phyloP scores from a whole-genome alignment of 164 flowering plant genomes.

The Pachysandra terminalis region DNA sequence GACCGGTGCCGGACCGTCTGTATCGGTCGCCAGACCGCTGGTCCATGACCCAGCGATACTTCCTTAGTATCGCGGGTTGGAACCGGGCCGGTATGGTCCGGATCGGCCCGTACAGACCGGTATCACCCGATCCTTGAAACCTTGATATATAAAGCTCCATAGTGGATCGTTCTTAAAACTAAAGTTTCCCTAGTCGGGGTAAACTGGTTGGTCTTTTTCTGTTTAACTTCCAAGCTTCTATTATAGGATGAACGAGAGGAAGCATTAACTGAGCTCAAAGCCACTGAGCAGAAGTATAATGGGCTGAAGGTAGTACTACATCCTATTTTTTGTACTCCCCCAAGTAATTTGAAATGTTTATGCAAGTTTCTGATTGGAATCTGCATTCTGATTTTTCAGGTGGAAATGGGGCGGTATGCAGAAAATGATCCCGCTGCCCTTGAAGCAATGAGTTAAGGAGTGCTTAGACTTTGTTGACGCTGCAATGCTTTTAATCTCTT shows the following conservation, averaged over 20 bases:
- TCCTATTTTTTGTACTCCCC: neutral
- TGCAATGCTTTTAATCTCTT: neutral
- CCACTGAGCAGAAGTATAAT: slow-evolving; percentile 59
- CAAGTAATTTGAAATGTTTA: neutral
- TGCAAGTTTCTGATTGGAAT: slow-evolving; percentile 4
- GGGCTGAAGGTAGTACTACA: slow-evolving; percentile 56
- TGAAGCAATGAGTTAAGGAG: slow-evolving; percentile 78
- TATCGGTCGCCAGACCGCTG: too few relatives aligned
- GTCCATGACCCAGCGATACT: too few relatives aligned
- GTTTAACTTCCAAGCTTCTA: slow-evolving; percentile 16
- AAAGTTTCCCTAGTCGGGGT: neutral
- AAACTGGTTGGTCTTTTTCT: neutral
- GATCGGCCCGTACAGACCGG: too few relatives aligned
- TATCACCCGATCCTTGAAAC: too few relatives aligned
- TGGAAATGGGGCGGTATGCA: slow-evolving; percentile 74
- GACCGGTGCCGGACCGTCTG: too few relatives aligned
- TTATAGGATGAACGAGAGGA: slow-evolving; percentile 79
- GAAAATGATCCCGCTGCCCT: slow-evolving; percentile 96
- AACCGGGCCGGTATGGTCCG: too few relatives aligned
- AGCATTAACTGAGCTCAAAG: slow-evolving; percentile 63
- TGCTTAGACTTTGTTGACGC: slow-evolving; percentile 1
- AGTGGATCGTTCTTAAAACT: neutral
- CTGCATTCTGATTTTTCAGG: slow-evolving; percentile 36
- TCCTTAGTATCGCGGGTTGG: too few relatives aligned
- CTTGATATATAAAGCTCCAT: neutral